Base-by-base conservation (phyloP, 2,329 filamentous ascomycete genomes). In the Pestalotiopsis sp. region DNA sequence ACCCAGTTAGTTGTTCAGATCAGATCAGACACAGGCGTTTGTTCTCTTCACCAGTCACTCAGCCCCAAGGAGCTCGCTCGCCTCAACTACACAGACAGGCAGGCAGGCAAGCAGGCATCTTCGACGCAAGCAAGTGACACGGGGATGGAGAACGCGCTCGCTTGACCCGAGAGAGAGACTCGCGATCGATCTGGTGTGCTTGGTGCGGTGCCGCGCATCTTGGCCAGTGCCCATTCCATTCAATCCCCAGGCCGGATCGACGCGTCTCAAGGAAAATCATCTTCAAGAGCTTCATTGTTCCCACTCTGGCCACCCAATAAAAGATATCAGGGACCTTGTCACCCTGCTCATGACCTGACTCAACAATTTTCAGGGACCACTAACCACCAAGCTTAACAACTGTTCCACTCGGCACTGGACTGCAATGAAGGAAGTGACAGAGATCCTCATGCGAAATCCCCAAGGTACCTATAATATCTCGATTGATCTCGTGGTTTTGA, bases 1-100 rank as follows among this genome's bases (percentile, higher is more conserved):
- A 52, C 45, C 45, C 45, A 36, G 31, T 20, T 20, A 17, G 45
- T 52, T 17, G 17, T 52, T 52, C 45, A 20, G 45, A 72, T 23
- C 20, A 2, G 72, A 74, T 49, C 68, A 68, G n/a, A 76, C 74
- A 36, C 31, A 2, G 75, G 65, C 70, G 1, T 76, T 79, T 39
- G 77, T 79, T 62, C 79, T 63, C 64, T 70, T 71, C 31, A 70
- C 61, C 4, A 45, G 64, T 17, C 72, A 74, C 20, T 9, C 45
- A 52, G 17, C 45, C 6, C 14, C 17, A 52, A 20, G 45, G 6
- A 36, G 31, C 6, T 36, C 31, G 31, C 20, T 52, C 20, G 45
- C 45, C 45, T 52, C 45, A 52, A 52, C n/a, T 20, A 52, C 45
- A n/a, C 45, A 20, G 20, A 20, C 17, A 11, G 20, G 17, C 45